phyloP scores from a whole-genome alignment of 2,329 filamentous ascomycete species.

The Rugonectria rugulosa region DNA sequence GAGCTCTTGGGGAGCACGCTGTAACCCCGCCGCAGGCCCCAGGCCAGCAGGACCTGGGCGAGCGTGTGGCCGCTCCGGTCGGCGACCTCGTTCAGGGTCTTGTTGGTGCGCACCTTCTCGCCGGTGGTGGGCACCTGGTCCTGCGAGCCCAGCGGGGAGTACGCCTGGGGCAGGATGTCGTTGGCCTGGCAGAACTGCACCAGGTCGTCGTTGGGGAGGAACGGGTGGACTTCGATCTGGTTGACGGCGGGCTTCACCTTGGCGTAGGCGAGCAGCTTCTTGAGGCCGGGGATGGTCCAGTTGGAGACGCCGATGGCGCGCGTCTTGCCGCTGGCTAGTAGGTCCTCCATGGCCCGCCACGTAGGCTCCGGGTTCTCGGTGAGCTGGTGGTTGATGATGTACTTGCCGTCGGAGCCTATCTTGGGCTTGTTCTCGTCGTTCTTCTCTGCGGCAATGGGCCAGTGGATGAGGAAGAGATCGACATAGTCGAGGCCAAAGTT shows the following conservation, averaged over 20 bases:
- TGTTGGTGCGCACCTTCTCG: slow-evolving; percentile 44
- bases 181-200: slow-evolving; percentile 61
- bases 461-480: slow-evolving; percentile 61
- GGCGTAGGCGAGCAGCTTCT: slow-evolving; percentile 42
- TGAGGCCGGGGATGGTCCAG: slow-evolving; percentile 54
- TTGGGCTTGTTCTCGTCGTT: slow-evolving; percentile 51
- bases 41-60: slow-evolving; percentile 61
- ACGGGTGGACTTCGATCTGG: slow-evolving; percentile 58
- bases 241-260: slow-evolving; percentile 57
- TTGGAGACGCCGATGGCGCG: slow-evolving; percentile 60
- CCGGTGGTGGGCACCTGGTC: slow-evolving; percentile 38
- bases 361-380: slow-evolving; percentile 49
- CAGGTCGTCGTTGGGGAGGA: slow-evolving; percentile 56
- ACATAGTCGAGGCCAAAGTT: slow-evolving; percentile 61
- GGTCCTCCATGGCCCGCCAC: slow-evolving; percentile 63
- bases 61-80: slow-evolving; percentile 59
- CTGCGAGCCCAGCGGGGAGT: slow-evolving; percentile 70
- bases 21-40: slow-evolving; percentile 72
- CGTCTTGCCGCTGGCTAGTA: slow-evolving; percentile 51
- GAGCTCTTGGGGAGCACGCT: slow-evolving; percentile 75
- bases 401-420: slow-evolving; percentile 55
- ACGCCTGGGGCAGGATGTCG: slow-evolving; percentile 60
- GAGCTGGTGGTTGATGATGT: slow-evolving; percentile 56
- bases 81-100: slow-evolving; percentile 57
- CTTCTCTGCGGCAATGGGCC: slow-evolving; percentile 55